Percentiles rank a stretch among this genome's conserved stretches.
These are phyloP conservation scores for Aspergillus sp. DNA, from an alignment of 2,329 filamentous ascomycete genomes.

Conservation along the genomic window DNA sequence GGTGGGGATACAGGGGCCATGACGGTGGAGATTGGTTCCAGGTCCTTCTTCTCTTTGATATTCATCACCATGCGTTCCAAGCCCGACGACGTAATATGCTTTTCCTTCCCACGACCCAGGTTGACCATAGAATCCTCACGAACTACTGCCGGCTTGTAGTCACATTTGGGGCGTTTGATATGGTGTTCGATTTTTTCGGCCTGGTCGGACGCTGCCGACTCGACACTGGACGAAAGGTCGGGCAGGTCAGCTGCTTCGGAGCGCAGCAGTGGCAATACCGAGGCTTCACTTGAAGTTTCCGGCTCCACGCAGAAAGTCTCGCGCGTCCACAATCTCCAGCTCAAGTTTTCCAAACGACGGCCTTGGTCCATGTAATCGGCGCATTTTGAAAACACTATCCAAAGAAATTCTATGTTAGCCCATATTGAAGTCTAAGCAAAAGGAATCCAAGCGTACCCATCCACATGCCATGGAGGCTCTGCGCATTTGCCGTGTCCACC, in stretches of 20 bases:
- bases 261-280: conserved; percentile 43
- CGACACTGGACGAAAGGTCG: conserved; percentile 67
- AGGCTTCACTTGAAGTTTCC: conserved; percentile 43
- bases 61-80: conserved; percentile 90
- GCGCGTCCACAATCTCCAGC: conserved; percentile 90
- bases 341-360: conserved; percentile 84
- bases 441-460: conserved; percentile 58
- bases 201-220: conserved; percentile 61
- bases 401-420: conserved; percentile 14
- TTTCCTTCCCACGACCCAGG: conserved; percentile 65
- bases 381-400: conserved; percentile 81
- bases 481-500: conserved; percentile 84
- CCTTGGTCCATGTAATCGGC: conserved; percentile 91
- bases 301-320: conserved; percentile 83
- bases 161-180: conserved; percentile 54
- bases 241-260: conserved; percentile 49
- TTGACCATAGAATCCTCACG: conserved; percentile 48
- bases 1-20: conserved; percentile 33
- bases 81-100: conserved; percentile 86
- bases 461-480: conserved; percentile 95
- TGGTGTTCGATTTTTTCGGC: conserved; percentile 45
- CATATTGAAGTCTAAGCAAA: conserved; percentile 1
- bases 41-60: conserved; percentile 73
- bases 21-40: conserved; percentile 47
- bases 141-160: conserved; percentile 51